Evolutionary conservation across 106 monocot species (phyloP).

Genomic region (Apostasia ramifera): DNA sequence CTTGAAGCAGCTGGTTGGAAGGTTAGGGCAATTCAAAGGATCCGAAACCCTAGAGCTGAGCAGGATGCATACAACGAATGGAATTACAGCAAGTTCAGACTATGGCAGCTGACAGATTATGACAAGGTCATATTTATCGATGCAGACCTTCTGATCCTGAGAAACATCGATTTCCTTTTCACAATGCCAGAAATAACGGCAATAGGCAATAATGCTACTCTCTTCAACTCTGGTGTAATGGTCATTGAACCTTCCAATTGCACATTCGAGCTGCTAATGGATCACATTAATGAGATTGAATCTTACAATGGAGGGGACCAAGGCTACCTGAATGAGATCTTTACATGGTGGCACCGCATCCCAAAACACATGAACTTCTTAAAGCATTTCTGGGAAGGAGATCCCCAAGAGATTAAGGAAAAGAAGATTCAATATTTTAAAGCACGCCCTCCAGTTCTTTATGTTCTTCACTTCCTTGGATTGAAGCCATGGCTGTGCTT

Average conservation of each 20-base stretch:
- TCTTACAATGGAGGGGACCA: conserved; percentile 63
- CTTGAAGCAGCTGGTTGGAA: conserved; percentile 23
- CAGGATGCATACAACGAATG: conserved; percentile 52
- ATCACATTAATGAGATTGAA: conserved; percentile 27
- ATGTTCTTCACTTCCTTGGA: conserved; percentile 51
- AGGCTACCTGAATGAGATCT: conserved; percentile 53
- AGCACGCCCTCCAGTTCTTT: conserved; percentile 38
- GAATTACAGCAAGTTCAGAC: conserved; percentile 68
- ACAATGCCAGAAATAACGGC: conserved; percentile 43
- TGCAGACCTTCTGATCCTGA: conserved; percentile 43
- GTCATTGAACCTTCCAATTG: conserved; percentile 48
- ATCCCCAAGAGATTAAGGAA: conserved; percentile 31
- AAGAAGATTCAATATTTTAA: conserved; percentile 29
- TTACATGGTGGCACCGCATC: conserved; percentile 57
- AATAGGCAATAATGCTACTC: conserved; percentile 41
- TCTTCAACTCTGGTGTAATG: conserved; percentile 63
- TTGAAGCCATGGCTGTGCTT: conserved; percentile 58
- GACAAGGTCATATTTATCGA: conserved; percentile 54
- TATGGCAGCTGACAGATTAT: conserved; percentile 57
- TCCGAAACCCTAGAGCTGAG: conserved; percentile 53
- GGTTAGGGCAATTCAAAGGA: conserved; percentile 39
- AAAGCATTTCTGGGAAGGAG: conserved; percentile 52
- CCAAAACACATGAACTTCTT: conserved; percentile 52
- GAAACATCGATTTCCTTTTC: conserved; percentile 53
- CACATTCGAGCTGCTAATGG: conserved; percentile 44